Percentiles rank a stretch among this genome's conserved stretches.
Conservation (phyloP, 2,329 filamentous ascomycete species). For the Plenodomus lindquistii region DNA sequence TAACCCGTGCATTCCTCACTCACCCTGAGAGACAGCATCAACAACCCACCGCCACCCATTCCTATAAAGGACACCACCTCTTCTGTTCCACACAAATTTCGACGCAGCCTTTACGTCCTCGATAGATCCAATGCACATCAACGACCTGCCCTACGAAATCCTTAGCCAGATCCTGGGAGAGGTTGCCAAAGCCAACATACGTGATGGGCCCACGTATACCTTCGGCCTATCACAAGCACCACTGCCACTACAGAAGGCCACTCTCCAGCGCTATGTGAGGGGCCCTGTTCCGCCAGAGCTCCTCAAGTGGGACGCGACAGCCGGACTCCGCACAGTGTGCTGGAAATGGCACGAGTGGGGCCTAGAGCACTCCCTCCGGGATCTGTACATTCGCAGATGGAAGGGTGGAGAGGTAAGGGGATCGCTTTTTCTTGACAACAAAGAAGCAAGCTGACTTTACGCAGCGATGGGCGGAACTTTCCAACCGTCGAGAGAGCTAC, state of each 20-base stretch:
- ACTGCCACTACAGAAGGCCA: conserved; percentile 50
- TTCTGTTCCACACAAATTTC: conserved; percentile 13
- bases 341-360: conserved; percentile 59
- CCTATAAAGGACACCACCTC: conserved; percentile 8
- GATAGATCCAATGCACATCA: conserved; percentile 50
- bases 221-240: conserved; percentile 57
- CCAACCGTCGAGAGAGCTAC: conserved; percentile 50
- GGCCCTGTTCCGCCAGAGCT: conserved; percentile 56
- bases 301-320: conserved; percentile 56
- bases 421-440: background rate
- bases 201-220: conserved; percentile 54
- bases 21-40: conserved; percentile 10
- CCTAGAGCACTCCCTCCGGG: conserved; percentile 54
- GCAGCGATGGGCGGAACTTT: conserved; percentile 57
- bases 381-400: conserved; percentile 58
- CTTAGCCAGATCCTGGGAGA: conserved; percentile 56
- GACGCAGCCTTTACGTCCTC: conserved; percentile 11
- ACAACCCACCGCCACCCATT: conserved; percentile 2
- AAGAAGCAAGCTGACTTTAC: conserved; percentile 20
- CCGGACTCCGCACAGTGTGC: conserved; percentile 55
- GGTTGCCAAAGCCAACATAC: conserved; percentile 53
- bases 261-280: conserved; percentile 55
- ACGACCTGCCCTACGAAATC: conserved; percentile 57
- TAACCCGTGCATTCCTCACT: conserved; percentile 12
- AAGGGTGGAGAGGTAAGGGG: conserved; percentile 49